Evolutionary conservation across 2,329 filamentous ascomycete species (phyloP), one percentile per base, ranked within the genome.

Genomic region (Metarhizium guizhouense): DNA sequence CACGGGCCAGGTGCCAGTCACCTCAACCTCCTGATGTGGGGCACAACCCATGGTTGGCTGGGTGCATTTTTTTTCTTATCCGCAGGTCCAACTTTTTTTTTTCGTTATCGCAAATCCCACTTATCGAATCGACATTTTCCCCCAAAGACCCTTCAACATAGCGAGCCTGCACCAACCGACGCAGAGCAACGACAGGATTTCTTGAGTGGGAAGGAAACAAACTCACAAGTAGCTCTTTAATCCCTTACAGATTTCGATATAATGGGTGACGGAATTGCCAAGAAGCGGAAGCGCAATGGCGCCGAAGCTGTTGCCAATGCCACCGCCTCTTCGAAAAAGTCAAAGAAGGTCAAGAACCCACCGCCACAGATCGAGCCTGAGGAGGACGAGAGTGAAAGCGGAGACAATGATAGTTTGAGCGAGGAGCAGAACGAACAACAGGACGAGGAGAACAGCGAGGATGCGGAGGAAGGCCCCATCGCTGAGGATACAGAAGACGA

Each of bases 261-360:
- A 13, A 73, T 73, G 71, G 66, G 68, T 61, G 62, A 66, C 57
- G 61, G 65, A 49, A 62, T 67, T 50, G 71, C 62, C 64, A 78
- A 77, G 61, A 79, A 78, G 68, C 71, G 76, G 57, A 74, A 72
- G 60, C 68, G 70, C 56, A 71, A 67, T 61, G 69, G 67, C 57
- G 66, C 64, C 53, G 68, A 72, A 48, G 62, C 64, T 16, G 55
- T 66, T 47, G 55, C 63, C 32, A 59, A 65, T 40, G 53, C 57
- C 3, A 48, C 57, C 5, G 58, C 58, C 6, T 38, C 52, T 38
- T 55, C 67, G 29, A 69, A 72, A 45, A 75, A 74, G 56, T 59
- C 67, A 36, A 77, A 77, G 67, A 78, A 76, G 65, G 45, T 66
- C 60, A 75, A 73, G 70, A 66, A 66, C 55, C 58, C 64, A 63